Conservation (phyloP, 1,284 basidiomycete genomes). For the Cystobasidium sp. region DNA sequence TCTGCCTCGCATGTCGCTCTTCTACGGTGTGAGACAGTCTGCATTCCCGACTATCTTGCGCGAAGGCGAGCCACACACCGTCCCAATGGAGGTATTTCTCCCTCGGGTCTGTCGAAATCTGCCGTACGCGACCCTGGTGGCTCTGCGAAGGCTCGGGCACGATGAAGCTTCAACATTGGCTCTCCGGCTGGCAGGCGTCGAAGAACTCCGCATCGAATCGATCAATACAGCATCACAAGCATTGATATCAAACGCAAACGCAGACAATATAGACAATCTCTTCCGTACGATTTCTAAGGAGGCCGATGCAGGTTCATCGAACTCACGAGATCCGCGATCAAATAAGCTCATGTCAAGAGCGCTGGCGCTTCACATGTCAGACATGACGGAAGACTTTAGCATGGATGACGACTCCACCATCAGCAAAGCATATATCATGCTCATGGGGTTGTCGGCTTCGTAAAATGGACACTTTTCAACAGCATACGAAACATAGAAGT, state of each 20-base stretch:
- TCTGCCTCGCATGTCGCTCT: slow-evolving; percentile 28
- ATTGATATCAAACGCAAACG: no score
- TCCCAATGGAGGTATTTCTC: slow-evolving; percentile 34
- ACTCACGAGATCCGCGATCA: slow-evolving; percentile 5
- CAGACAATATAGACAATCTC: slow-evolving; percentile 7
- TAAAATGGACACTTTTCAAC: not conserved
- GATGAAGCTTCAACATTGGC: slow-evolving; percentile 3
- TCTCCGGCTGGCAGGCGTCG: not conserved
- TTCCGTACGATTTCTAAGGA: slow-evolving; percentile 14
- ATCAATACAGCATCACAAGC: not conserved
- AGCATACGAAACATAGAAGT: not conserved
- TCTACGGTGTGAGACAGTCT: slow-evolving; percentile 25
- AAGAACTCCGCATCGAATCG: not conserved
- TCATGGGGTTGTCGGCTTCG: slow-evolving; percentile 3
- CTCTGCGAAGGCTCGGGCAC: not conserved
- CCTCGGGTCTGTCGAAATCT: slow-evolving; percentile 34
- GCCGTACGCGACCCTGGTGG: not conserved
- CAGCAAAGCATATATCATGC: slow-evolving; percentile 23
- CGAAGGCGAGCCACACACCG: not conserved
- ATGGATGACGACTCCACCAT: slow-evolving; percentile 30
- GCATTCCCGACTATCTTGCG: slow-evolving; percentile 11
- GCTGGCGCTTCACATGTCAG: slow-evolving; percentile 14
- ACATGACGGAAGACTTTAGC: slow-evolving; percentile 11
- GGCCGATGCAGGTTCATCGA: slow-evolving; percentile 13
- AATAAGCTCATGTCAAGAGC: slow-evolving; percentile 23